Percentiles rank a stretch among this genome's conserved stretches.
These are phyloP conservation scores for Neobulgaria alba DNA, from an alignment of 2,329 filamentous ascomycete species.

Conservation along the genomic window DNA sequence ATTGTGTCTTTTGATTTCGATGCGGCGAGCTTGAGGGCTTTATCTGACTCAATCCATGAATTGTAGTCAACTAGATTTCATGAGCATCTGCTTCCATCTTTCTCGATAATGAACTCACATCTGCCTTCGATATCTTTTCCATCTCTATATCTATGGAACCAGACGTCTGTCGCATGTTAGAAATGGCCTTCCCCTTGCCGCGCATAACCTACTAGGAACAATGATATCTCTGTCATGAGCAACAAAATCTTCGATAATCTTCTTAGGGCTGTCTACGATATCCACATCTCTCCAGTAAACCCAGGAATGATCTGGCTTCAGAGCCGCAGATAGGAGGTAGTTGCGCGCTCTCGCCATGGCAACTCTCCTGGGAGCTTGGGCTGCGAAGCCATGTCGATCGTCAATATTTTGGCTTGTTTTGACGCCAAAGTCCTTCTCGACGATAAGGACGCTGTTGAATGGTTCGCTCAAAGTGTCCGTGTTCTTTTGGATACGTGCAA, in stretches of 20 bases:
- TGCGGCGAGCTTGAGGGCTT: conserved; percentile 63
- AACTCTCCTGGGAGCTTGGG: conserved; percentile 84
- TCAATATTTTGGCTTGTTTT: conserved; percentile 61
- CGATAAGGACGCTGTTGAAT: conserved; percentile 75
- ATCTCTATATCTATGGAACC: conserved; percentile 80
- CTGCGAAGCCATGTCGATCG: conserved; percentile 76
- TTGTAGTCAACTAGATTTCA: conserved; percentile 81
- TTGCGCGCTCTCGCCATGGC: conserved; percentile 86
- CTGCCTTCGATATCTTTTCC: conserved; percentile 86
- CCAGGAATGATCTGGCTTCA: conserved; percentile 95
- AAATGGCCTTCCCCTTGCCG: background rate
- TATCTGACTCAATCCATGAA: conserved; percentile 92
- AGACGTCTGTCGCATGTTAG: conserved; percentile 60
- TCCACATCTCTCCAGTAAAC: conserved; percentile 98
- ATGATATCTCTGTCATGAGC: conserved; percentile 88
- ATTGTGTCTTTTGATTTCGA: conserved; percentile 69
- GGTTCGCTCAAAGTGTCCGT: conserved; percentile 61
- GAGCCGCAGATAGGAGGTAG: conserved; percentile 72
- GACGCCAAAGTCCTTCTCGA: conserved; percentile 81
- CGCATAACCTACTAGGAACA: conserved; percentile 70
- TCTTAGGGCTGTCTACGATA: conserved; percentile 80
- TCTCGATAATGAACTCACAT: conserved; percentile 51
- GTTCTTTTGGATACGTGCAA: conserved; percentile 79
- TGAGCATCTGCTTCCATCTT: conserved; percentile 10
- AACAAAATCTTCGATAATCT: conserved; percentile 90